Evolutionary conservation across 2,329 filamentous ascomycete genomes (phyloP), one percentile per base, ranked within the genome.

Genomic region (Fusarium lyarnte): DNA sequence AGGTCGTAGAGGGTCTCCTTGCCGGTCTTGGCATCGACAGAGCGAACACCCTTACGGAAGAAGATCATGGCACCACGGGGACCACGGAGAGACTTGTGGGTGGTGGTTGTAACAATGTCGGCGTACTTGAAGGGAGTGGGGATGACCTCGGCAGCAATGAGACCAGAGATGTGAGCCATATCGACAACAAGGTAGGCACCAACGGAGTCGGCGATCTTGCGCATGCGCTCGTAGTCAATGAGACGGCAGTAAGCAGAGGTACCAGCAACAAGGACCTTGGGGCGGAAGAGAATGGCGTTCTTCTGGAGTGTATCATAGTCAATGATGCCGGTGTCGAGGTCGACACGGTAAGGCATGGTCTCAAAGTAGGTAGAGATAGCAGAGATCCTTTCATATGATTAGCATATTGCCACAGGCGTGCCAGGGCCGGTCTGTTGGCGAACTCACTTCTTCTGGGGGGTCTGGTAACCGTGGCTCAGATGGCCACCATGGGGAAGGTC

Each of bases 21-120:
- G 79, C 94, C 94, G 69, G 93, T 91, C 89, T 98, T 98, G 84
- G 93, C 87, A 81, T 98, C 94, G 60, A 92, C 92, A 79, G 92
- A 94, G 80, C 95, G 93, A 70, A 98, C 92, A 73, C 96, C 96
- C 88, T 97, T 98, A 85, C 96, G 94, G 91, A 95, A 99, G 90
- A 99, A 99, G 86, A 99, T 99, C 96, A 99, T 99, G 82, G 96
- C 96, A 80, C 96, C 96, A 82, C 96, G 94, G 67, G 96, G 96
- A 67, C 96, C 96, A 84, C 96, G 94, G 77, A 99, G 93, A 62
- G 95, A 98, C 90, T 99, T 99, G 91, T 99, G 96, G 51, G 96
- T 99, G 71, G 96, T 99, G 72, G 96, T 99, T 72, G 96, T 99
- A 78, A 99, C 96, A 64, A 99, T 92, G 81, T 99, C 96, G 75